phyloP scores from a whole-genome alignment of 1,284 basidiomycete genomes.

The Rhodotorula glutinis region DNA sequence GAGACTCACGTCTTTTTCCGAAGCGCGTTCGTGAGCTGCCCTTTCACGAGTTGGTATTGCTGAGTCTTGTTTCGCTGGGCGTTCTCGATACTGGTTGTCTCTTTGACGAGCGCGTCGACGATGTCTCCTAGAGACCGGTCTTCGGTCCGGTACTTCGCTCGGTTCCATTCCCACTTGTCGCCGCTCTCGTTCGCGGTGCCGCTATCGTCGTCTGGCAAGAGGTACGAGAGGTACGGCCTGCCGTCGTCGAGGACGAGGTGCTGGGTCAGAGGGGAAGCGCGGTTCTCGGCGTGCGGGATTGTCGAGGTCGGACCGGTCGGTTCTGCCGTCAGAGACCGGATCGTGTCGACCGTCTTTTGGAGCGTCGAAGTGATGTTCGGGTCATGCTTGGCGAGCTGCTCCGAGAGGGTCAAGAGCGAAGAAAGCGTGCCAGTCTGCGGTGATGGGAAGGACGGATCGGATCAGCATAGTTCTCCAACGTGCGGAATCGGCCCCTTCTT shows the following conservation, averaged over 20 bases:
- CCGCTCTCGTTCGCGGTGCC: background rate
- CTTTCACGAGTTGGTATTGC: slow-evolving; percentile 92
- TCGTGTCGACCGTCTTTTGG: slow-evolving; percentile 90
- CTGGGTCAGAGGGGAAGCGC: slow-evolving; percentile 51
- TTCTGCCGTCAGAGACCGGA: slow-evolving; percentile 64
- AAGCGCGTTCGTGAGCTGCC: slow-evolving; percentile 86
- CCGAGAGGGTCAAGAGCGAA: slow-evolving; percentile 80
- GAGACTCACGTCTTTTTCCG: slow-evolving; percentile 79
- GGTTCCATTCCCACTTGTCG: slow-evolving; percentile 39
- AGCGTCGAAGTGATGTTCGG: slow-evolving; percentile 79
- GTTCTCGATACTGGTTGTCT: slow-evolving; percentile 46
- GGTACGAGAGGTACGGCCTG: slow-evolving; percentile 38
- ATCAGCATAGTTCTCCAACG: background rate
- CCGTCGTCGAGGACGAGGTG: slow-evolving; percentile 45
- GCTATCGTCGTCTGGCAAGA: slow-evolving; percentile 18
- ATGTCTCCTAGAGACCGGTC: slow-evolving; percentile 34
- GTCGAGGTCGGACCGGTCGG: slow-evolving; percentile 12
- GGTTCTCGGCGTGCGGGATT: slow-evolving; percentile 8
- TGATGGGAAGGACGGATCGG: background rate
- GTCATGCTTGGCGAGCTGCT: slow-evolving; percentile 89
- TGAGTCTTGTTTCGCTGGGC: slow-evolving; percentile 68
- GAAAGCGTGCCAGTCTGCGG: slow-evolving; percentile 89
- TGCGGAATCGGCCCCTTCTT: no score
- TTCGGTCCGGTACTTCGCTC: slow-evolving; percentile 42
- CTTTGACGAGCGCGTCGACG: slow-evolving; percentile 41